Base-by-base conservation (phyloP, 805 yeast species). In the Saturnispora sekii region DNA sequence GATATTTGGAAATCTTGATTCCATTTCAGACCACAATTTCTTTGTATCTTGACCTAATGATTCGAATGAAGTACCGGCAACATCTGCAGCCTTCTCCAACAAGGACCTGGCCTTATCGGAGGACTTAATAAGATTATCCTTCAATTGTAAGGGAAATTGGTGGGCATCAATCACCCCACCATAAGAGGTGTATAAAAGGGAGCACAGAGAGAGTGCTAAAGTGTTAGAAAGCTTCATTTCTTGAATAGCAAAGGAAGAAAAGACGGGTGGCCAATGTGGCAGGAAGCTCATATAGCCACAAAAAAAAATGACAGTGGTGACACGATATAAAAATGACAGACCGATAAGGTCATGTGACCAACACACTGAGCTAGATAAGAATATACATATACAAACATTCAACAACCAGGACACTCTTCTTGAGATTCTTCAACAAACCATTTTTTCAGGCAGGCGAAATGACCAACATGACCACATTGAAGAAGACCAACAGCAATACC, bases 401-500 rank as follows among this genome's bases (percentile, higher is more conserved):
- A 43, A 57, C 86, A 83, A 0, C 94, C 93, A 1, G 97, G 97
- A 58, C 97, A 89, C 45, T 77, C 85, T 3, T 63, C 56, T 68
- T 81, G 79, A 12, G 66, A 68, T 33, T 75, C 80, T 1, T 73
- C 78, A 16, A 79, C 59, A 55, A 84, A 79, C 97, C 97, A 90
- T 32, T 73, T 70, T 48, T 72, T 70, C 55, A 87, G 66, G 66
- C 97, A 90, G 3, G 79, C 80, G 56, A 77, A 77, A 63, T 90
- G 97, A 1, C 90, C 88, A 46, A 79, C 70, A 61, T 90, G 97
- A 0, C 96, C 97, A 66, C 97, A 90, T 21, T 67, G 73, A 41
- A 83, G 59, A 48, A 68, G 64, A 49, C 66, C 73, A 12, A 84
- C 74, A 12, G 80, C 72, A 45, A 84, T 67, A 1, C 94, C 94